Evolutionary conservation across 768 basidiomycete genomes (phyloP).

Genomic region (Lactifluus volemus): DNA sequence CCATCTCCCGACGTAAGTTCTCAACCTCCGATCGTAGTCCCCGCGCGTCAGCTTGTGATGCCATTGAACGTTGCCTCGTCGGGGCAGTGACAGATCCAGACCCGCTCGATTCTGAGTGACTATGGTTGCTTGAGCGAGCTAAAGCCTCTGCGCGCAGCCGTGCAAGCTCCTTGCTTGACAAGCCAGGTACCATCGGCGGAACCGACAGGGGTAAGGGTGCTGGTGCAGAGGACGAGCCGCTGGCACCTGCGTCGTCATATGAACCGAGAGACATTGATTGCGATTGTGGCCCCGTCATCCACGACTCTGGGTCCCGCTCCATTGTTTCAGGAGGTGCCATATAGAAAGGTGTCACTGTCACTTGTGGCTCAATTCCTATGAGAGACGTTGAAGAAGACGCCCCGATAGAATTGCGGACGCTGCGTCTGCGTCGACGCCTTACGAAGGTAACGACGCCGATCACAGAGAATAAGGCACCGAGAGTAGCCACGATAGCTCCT

Average conservation of each 20-base stretch:
- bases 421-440: slow-evolving; percentile 3
- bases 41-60: neutral
- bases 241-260: neutral
- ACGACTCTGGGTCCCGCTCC: neutral
- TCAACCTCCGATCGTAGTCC: slow-evolving; percentile 23
- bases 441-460: neutral
- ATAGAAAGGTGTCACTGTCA: neutral
- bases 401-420: neutral
- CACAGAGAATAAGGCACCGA: neutral
- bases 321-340: neutral
- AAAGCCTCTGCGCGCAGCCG: neutral
- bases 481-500: slow-evolving; percentile 13
- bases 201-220: neutral
- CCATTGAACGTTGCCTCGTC: neutral
- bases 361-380: neutral
- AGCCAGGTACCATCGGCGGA: neutral
- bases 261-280: neutral
- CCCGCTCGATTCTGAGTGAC: neutral
- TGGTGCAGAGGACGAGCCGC: neutral
- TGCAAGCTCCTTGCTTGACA: slow-evolving; percentile 11
- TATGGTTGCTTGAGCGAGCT: neutral
- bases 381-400: neutral
- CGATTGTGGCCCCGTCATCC: neutral
- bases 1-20: slow-evolving; percentile 23
- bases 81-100: neutral